These are phyloP conservation scores for Apiotrichum mycotoxinovorans DNA, from an alignment of 1,284 basidiomycete species.

Conservation along the genomic window DNA sequence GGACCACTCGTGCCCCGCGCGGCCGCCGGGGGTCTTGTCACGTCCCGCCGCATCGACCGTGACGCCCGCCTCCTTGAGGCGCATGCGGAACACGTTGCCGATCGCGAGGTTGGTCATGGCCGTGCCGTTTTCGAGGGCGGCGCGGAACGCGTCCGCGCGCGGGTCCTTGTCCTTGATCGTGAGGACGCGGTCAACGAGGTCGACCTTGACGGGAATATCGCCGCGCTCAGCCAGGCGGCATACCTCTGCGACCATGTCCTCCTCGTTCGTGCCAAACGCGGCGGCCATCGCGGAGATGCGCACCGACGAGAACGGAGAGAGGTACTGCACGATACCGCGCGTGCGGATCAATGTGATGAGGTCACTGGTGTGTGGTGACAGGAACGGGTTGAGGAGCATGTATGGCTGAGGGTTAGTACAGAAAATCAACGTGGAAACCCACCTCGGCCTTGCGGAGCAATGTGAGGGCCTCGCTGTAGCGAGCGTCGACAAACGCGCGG, in stretches of 20 bases:
- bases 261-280: conserved; percentile 29
- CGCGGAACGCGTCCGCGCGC: conserved; percentile 27
- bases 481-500: conserved; percentile 36
- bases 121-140: conserved; percentile 25
- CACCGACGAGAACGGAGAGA: conserved; percentile 38
- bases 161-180: conserved; percentile 23
- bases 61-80: conserved; percentile 37
- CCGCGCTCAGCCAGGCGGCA: conserved; percentile 29
- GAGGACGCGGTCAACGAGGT: conserved; percentile 42
- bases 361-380: conserved; percentile 16
- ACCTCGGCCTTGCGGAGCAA: conserved; percentile 32
- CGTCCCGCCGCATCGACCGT: conserved; percentile 27
- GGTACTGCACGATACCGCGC: conserved; percentile 40
- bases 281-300: conserved; percentile 34
- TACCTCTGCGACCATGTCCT: conserved; percentile 26
- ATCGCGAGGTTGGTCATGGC: conserved; percentile 21
- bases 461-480: conserved; percentile 33
- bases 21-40: neutral
- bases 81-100: conserved; percentile 35
- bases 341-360: conserved; percentile 32
- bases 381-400: conserved; percentile 34
- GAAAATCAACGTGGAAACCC: conserved; percentile 6
- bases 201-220: conserved; percentile 35
- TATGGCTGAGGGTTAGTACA: conserved; percentile 21
- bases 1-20: neutral